Percentiles rank a stretch among this genome's conserved stretches.
These are phyloP conservation scores for Aquilaria yunnanensis DNA, from an alignment of 345 rosid genomes.

Conservation along the genomic window DNA sequence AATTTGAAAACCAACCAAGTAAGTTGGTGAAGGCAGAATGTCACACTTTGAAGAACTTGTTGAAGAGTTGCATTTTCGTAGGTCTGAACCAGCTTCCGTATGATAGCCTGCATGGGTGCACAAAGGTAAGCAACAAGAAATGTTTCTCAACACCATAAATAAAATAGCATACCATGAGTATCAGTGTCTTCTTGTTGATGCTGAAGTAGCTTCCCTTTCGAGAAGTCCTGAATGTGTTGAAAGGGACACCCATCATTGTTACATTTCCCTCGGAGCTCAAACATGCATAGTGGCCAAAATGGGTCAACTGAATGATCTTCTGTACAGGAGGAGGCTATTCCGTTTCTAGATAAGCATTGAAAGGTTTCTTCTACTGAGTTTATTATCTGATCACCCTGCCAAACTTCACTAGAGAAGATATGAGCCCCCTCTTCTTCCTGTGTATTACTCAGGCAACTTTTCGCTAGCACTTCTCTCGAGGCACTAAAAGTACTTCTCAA, in stretches of 20 bases:
- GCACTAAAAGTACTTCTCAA: conserved; percentile 44
- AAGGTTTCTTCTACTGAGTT: conserved; percentile 21
- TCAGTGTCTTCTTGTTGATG: conserved; percentile 31
- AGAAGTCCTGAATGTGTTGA: conserved; percentile 74
- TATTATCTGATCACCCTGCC: conserved; percentile 17
- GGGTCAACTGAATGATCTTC: conserved; percentile 56
- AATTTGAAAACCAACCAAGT: conserved; percentile 66
- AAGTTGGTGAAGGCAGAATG: conserved; percentile 49
- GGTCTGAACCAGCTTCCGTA: conserved; percentile 24
- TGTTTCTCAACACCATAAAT: conserved; percentile 5
- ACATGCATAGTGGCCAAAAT: conserved; percentile 83
- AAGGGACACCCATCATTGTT: conserved; percentile 87
- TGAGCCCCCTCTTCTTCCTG: conserved; percentile 16
- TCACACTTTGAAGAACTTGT: conserved; percentile 26
- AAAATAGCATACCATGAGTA: conserved; percentile 29
- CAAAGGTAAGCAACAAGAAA: conserved; percentile 10
- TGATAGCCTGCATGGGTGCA: conserved; percentile 44
- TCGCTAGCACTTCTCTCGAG: conserved; percentile 20
- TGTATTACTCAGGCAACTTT: conserved; percentile 16
- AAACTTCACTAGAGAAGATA: conserved; percentile 25
- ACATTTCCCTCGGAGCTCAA: conserved; percentile 95
- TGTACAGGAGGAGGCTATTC: conserved; percentile 42
- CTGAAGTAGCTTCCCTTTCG: conserved; percentile 26
- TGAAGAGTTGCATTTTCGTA: conserved; percentile 21
- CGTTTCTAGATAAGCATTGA: conserved; percentile 23